Conservation (phyloP, 306 rosid species). For the Senna siamea region DNA sequence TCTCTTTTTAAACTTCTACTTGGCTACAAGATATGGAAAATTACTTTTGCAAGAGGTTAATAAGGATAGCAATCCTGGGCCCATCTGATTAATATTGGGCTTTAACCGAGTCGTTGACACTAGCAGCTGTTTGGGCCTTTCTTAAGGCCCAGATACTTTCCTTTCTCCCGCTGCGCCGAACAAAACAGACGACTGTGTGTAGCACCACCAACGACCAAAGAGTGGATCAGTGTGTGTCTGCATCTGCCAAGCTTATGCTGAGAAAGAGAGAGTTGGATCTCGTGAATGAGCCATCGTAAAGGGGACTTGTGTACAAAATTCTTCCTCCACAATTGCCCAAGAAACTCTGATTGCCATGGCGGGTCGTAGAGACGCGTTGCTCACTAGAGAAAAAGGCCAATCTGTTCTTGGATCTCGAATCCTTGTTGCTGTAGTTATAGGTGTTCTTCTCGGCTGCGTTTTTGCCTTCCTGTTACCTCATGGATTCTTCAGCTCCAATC, state of each 20-base stretch:
- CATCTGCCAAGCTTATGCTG: not conserved
- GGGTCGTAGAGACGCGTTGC: conserved; percentile 66
- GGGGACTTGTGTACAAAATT: not conserved
- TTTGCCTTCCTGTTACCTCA: conserved; percentile 63
- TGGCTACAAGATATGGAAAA: too few species aligned
- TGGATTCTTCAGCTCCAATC: conserved; percentile 54
- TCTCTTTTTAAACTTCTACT: too few species aligned
- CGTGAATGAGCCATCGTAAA: not conserved
- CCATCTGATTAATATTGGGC: not conserved
- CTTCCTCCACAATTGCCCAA: too few species aligned
- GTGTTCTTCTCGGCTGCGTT: conserved; percentile 66
- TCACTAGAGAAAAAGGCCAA: conserved; percentile 64
- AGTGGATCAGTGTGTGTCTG: not conserved
- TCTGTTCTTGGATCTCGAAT: conserved; percentile 58
- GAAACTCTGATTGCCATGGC: conserved; percentile 52
- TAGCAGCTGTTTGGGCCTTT: not conserved
- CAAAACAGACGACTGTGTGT: not conserved
- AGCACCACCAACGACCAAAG: not conserved
- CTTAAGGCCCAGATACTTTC: not conserved
- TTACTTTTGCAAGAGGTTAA: not conserved
- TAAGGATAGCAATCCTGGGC: not conserved
- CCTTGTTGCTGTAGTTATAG: conserved; percentile 51
- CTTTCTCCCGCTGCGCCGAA: not conserved
- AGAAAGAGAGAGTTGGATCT: not conserved
- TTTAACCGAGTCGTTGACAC: not conserved